These are phyloP conservation scores for Suhomyces coccinellae DNA, from an alignment of 1,139 yeast species.

Conservation along the genomic window DNA sequence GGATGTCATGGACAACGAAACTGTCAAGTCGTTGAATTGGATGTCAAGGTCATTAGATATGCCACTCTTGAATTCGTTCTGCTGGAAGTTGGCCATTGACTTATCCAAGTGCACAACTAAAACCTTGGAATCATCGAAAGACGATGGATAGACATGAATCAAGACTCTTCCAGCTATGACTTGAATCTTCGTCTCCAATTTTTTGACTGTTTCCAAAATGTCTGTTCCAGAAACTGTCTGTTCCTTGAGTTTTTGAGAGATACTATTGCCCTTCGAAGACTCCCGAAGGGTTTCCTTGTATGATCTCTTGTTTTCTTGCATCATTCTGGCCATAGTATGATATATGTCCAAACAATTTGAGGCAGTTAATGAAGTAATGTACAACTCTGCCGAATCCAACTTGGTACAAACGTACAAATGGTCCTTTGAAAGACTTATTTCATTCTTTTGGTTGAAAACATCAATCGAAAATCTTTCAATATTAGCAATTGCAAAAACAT, in stretches of 20 bases:
- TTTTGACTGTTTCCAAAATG: constrained; percentile 41
- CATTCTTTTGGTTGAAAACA: constrained; percentile 67
- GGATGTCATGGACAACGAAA: constrained; percentile 60
- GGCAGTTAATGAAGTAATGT: constrained; percentile 80
- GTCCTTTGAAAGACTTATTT: constrained; percentile 50
- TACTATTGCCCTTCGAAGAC: constrained; percentile 30
- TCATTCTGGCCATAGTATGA: constrained; percentile 68
- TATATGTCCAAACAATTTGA: constrained; percentile 78
- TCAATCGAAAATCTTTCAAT: constrained; percentile 53
- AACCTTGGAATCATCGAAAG: constrained; percentile 73
- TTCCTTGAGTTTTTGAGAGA: constrained; percentile 9
- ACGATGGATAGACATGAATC: constrained; percentile 73
- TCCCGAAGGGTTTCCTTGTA: constrained; percentile 72
- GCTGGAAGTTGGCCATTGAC: constrained; percentile 60
- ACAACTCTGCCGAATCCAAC: constrained; percentile 58
- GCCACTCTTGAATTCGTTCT: constrained; percentile 49
- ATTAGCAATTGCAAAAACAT: constrained; percentile 69
- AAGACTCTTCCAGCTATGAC: constrained; percentile 56
- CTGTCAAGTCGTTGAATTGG: constrained; percentile 59
- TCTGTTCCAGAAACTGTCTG: constrained; percentile 10
- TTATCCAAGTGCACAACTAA: constrained; percentile 62
- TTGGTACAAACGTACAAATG: constrained; percentile 58
- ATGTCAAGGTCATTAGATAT: constrained; percentile 52
- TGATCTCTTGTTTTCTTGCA: constrained; percentile 69
- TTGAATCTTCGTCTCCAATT: constrained; percentile 59